Evolutionary conservation across 305 asterid species (phyloP).

Genomic region (Striga hermonthica): DNA sequence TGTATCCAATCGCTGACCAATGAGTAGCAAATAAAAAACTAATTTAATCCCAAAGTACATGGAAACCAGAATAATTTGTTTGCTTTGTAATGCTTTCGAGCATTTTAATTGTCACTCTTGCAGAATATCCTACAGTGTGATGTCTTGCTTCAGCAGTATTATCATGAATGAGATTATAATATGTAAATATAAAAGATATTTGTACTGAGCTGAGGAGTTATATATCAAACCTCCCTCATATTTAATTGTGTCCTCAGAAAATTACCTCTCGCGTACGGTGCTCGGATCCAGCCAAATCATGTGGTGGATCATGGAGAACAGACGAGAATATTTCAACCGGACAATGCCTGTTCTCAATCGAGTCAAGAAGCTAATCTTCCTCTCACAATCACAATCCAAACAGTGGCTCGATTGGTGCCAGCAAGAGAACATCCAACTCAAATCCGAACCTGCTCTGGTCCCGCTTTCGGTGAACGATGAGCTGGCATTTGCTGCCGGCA

Average conservation of each 20-base stretch:
- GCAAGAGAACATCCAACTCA: conserved; percentile 76
- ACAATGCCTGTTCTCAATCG: conserved; percentile 76
- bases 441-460: conserved; percentile 66
- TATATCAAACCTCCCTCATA: no score
- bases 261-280: conserved; percentile 75
- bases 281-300: conserved; percentile 87
- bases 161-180: neutral
- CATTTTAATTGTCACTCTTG: no score
- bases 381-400: conserved; percentile 75
- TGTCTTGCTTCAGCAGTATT: neutral
- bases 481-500: conserved; percentile 91
- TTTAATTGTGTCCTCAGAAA: conserved; percentile 49
- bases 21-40: no score
- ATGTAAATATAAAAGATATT: no score
- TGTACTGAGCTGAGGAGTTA: no score
- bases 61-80: no score
- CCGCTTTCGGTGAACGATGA: conserved; percentile 96
- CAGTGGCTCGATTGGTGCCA: conserved; percentile 94
- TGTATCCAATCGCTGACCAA: no score
- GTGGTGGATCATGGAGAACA: conserved; percentile 99
- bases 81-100: no score
- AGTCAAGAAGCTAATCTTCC: conserved; percentile 82
- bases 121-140: no score
- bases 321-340: conserved; percentile 83
- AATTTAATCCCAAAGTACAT: no score